Evolutionary conservation across 2,329 filamentous ascomycete species (phyloP).

Genomic region (Salinomyces thailandicus): DNA sequence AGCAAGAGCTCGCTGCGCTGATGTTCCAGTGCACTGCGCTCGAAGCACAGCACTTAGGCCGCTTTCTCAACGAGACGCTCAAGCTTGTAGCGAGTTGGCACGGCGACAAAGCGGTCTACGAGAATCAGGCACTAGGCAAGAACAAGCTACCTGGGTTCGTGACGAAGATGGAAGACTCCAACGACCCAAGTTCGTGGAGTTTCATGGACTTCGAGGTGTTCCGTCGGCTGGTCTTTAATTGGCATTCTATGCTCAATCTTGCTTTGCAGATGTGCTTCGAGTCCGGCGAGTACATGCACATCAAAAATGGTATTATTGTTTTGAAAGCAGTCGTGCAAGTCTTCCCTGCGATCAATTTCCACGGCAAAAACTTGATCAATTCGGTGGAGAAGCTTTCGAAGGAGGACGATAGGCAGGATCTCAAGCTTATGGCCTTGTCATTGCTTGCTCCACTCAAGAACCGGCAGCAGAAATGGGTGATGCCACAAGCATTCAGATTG

Average conservation of each 20-base stretch:
- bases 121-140: constrained; percentile 69
- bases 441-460: constrained; percentile 60
- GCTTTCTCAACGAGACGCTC: constrained; percentile 74
- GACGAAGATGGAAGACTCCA: constrained; percentile 52
- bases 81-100: constrained; percentile 80
- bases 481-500: constrained; percentile 59
- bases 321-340: constrained; percentile 68
- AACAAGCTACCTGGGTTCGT: constrained; percentile 68
- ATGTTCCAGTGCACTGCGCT: constrained; percentile 85
- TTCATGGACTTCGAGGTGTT: constrained; percentile 81
- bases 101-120: constrained; percentile 61
- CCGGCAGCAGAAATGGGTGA: constrained; percentile 57
- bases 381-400: constrained; percentile 53
- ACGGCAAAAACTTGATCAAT: constrained; percentile 60
- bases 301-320: constrained; percentile 86
- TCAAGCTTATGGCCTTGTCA: constrained; percentile 63
- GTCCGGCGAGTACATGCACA: constrained; percentile 90
- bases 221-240: constrained; percentile 73
- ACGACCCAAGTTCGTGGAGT: constrained; percentile 51
- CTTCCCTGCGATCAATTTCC: constrained; percentile 85
- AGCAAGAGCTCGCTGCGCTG: constrained; percentile 67
- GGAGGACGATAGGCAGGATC: constrained; percentile 56
- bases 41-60: constrained; percentile 86
- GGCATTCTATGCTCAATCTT: constrained; percentile 73
- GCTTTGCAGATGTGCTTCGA: constrained; percentile 75